Percentiles rank a stretch among this genome's conserved stretches.
Conservation (phyloP, 75 land plant species). For the Selaginella tamariscina region DNA sequence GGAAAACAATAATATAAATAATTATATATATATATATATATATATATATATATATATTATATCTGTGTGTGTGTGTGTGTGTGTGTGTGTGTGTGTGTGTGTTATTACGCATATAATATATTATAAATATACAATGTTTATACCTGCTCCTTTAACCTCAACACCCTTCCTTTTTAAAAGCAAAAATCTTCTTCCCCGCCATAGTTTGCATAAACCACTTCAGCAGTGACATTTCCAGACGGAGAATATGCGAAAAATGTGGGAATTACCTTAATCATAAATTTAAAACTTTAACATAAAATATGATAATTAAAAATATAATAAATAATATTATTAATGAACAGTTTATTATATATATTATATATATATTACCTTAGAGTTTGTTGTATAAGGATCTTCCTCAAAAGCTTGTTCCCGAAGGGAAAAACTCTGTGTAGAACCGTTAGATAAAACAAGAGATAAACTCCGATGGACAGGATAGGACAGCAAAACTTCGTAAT, state of each 20-base stretch:
- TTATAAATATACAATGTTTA: too few relatives aligned
- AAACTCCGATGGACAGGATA: conserved; percentile 45
- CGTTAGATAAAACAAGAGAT: conserved; percentile 9
- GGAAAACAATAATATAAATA: too few relatives aligned
- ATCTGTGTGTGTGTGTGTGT: too few relatives aligned
- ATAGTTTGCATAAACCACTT: conserved; percentile 56
- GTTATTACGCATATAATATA: too few relatives aligned
- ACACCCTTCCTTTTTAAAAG: conserved; percentile 25
- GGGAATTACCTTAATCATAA: too few relatives aligned
- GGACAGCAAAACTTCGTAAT: conserved; percentile 36
- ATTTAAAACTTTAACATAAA: too few relatives aligned
- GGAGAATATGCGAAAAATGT: conserved; percentile 64
- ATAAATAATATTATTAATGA: too few relatives aligned
- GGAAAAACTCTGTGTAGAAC: conserved; percentile 9
- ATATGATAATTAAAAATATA: too few relatives aligned
- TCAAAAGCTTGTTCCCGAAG: conserved; percentile 29
- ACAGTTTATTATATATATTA: too few relatives aligned
- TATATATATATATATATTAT: too few relatives aligned
- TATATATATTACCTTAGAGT: conserved; percentile 30
- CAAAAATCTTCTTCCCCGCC: conserved; percentile 55
- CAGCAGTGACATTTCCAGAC: conserved; percentile 43
- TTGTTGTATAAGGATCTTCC: conserved; percentile 35
- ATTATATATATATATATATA: too few relatives aligned
- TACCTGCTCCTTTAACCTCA: conserved; percentile 43
- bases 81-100: too few relatives aligned